Evolutionary conservation across 2,329 filamentous ascomycete genomes (phyloP).

Genomic region (Nemania serpens): DNA sequence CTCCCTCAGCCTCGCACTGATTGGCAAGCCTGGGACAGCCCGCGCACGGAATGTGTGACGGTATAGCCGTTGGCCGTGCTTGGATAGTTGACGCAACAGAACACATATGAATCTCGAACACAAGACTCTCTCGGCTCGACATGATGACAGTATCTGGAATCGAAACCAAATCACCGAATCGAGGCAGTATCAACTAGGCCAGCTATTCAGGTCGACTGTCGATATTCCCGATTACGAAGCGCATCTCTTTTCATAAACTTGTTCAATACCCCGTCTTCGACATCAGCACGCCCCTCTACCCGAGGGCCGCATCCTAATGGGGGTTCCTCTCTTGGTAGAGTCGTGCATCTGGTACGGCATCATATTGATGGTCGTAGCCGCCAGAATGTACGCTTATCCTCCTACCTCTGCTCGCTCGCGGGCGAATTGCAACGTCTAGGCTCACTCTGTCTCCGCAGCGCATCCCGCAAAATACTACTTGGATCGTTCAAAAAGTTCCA

Average conservation of each 20-base stretch:
- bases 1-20: neutral
- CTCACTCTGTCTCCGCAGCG: constrained; percentile 32
- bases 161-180: neutral
- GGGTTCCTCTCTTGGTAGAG: constrained; percentile 34
- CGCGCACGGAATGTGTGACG: neutral
- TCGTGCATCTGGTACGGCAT: constrained; percentile 45
- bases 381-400: constrained; percentile 45
- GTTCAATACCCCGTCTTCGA: neutral
- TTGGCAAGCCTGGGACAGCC: neutral
- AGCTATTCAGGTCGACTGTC: neutral
- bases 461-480: constrained; percentile 47
- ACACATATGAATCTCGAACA: neutral
- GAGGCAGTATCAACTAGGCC: neutral
- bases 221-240: neutral
- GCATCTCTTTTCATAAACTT: neutral
- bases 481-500: constrained; percentile 56
- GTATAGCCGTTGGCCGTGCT: neutral
- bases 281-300: neutral
- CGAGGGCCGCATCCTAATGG: constrained; percentile 45
- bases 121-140: neutral
- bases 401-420: neutral
- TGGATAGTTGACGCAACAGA: neutral
- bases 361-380: constrained; percentile 45
- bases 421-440: neutral
- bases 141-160: neutral